Conservation (phyloP, 106 monocot genomes). For the Chionographis japonica region DNA sequence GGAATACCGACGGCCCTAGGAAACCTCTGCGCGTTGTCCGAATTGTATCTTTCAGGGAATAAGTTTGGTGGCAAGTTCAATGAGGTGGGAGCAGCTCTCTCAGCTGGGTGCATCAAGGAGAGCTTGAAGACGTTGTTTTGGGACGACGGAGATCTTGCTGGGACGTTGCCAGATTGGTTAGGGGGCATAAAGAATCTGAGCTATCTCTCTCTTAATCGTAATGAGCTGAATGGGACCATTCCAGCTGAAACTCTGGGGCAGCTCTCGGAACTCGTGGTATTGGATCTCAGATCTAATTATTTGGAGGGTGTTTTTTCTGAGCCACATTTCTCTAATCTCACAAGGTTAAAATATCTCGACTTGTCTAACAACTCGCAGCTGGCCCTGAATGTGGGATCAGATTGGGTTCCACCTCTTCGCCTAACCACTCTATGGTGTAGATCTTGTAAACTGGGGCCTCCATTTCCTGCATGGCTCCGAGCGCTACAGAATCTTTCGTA, state of each 20-base stretch:
- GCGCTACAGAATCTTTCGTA: not conserved
- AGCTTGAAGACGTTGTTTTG: constrained; percentile 2
- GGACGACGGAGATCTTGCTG: constrained; percentile 7
- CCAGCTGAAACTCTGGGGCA: constrained; percentile 15
- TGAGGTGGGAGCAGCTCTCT: not conserved
- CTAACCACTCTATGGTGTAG: not conserved
- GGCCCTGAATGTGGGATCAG: not conserved
- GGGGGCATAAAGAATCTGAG: constrained; percentile 8
- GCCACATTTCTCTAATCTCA: constrained; percentile 7
- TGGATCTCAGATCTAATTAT: constrained; percentile 10
- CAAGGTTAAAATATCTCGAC: not conserved
- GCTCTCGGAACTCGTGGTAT: constrained; percentile 3
- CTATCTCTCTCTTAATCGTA: constrained; percentile 17
- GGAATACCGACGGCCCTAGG: not conserved
- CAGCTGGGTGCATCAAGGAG: not conserved
- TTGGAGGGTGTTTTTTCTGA: constrained; percentile 5
- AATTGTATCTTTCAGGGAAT: not conserved
- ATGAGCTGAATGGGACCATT: constrained; percentile 13
- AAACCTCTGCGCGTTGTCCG: constrained; percentile 12
- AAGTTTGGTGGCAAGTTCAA: too few species aligned
- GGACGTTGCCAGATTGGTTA: constrained; percentile 9
- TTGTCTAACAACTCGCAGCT: constrained; percentile 1
- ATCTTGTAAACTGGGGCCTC: not conserved
- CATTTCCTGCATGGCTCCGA: constrained; percentile 17
- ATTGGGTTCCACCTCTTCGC: constrained; percentile 18